These are phyloP conservation scores for Bolboschoenus planiculmis DNA, from an alignment of 176 grass and related monocot species.

Conservation along the genomic window DNA sequence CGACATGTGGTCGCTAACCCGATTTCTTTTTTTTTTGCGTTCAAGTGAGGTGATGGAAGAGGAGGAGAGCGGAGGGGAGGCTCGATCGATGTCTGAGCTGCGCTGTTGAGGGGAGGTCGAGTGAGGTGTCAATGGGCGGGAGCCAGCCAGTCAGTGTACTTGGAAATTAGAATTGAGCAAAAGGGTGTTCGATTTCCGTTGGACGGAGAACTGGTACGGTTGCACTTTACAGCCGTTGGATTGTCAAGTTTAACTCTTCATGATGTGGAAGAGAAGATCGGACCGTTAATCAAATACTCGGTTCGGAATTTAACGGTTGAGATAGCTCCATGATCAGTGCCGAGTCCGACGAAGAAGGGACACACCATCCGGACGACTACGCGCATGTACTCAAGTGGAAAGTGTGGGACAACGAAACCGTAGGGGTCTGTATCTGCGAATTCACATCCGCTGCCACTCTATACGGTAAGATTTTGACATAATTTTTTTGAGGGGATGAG, in stretches of 20 bases:
- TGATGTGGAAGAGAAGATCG: background rate
- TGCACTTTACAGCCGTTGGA: background rate
- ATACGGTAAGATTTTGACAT: no score
- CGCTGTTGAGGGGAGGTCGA: background rate
- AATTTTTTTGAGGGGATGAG: no score
- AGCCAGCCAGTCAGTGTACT: constrained; percentile 9
- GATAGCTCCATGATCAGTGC: background rate
- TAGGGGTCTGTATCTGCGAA: no score
- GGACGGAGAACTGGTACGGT: background rate
- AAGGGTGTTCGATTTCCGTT: background rate
- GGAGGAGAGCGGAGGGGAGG: background rate
- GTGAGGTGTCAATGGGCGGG: background rate
- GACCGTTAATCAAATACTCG: background rate
- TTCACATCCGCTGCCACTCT: no score
- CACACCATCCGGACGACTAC: background rate
- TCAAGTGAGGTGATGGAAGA: background rate
- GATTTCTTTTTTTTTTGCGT: background rate
- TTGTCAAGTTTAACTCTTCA: background rate
- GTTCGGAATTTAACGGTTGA: background rate
- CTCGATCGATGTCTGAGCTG: background rate
- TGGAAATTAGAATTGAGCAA: background rate
- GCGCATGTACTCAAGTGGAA: background rate
- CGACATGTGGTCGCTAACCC: background rate
- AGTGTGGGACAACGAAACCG: background rate
- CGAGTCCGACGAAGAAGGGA: background rate